phyloP scores from a whole-genome alignment of 2,329 filamentous ascomycete genomes.

The Harringtonia aguacate region DNA sequence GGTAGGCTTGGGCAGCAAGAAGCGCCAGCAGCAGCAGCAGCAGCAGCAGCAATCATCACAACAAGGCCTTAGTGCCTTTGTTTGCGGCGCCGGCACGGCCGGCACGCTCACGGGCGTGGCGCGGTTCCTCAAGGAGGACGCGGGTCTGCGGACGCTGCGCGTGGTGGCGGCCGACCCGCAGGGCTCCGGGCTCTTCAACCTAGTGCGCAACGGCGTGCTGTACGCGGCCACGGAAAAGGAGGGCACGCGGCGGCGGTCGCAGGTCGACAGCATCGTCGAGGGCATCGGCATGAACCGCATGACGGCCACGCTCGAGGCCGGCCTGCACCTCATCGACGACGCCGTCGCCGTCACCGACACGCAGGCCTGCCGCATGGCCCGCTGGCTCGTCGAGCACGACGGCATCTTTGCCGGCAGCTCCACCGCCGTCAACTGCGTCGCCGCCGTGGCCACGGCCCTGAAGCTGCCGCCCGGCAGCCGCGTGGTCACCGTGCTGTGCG shows the following conservation, averaged over 20 bases:
- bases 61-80: slow-evolving; percentile 63
- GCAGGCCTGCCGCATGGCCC: slow-evolving; percentile 88
- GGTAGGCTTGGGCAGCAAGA: slow-evolving; percentile 33
- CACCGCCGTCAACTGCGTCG: slow-evolving; percentile 92
- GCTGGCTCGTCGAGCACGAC: slow-evolving; percentile 91
- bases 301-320: slow-evolving; percentile 87
- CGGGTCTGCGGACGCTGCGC: slow-evolving; percentile 45
- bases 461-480: slow-evolving; percentile 48
- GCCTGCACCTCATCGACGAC: slow-evolving; percentile 77
- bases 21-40: no score
- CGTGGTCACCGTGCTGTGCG: slow-evolving; percentile 77
- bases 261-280: slow-evolving; percentile 94
- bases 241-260: slow-evolving; percentile 76
- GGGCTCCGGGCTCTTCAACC: slow-evolving; percentile 87
- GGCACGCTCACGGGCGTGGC: slow-evolving; percentile 87
- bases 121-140: slow-evolving; percentile 64
- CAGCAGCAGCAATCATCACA: no score
- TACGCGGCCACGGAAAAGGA: slow-evolving; percentile 83
- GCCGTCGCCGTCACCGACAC: slow-evolving; percentile 80
- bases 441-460: slow-evolving; percentile 59
- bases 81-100: slow-evolving; percentile 87
- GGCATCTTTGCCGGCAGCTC: slow-evolving; percentile 92
- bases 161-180: slow-evolving; percentile 88
- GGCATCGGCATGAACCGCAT: slow-evolving; percentile 91
- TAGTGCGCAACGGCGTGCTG: slow-evolving; percentile 89